These are phyloP conservation scores for Cichorium intybus DNA, from an alignment of 140 eudicot genomes.

Conservation along the genomic window DNA sequence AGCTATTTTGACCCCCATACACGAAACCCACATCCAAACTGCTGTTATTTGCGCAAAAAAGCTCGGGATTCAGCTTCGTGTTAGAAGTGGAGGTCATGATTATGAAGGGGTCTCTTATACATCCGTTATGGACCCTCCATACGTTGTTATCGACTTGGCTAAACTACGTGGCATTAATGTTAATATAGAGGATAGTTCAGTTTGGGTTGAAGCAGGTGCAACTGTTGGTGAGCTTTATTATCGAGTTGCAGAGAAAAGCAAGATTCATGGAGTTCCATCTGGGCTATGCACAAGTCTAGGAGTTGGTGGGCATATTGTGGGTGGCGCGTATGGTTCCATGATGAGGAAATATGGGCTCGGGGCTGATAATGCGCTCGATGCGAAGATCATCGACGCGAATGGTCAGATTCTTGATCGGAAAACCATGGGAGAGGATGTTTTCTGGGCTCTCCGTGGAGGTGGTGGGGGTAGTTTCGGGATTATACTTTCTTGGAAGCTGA, in stretches of 20 bases:
- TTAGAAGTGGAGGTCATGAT: conserved; percentile 60
- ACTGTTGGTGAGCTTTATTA: conserved; percentile 61
- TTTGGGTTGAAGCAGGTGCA: conserved; percentile 67
- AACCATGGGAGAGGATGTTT: conserved; percentile 60
- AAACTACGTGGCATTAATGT: conserved; percentile 40
- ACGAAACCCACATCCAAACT: conserved; percentile 43
- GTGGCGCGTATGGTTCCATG: conserved; percentile 67
- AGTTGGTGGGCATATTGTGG: conserved; percentile 60
- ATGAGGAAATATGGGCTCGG: conserved; percentile 59
- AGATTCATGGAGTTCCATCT: conserved; percentile 44
- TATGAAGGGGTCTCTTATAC: conserved; percentile 53
- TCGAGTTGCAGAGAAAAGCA: conserved; percentile 51
- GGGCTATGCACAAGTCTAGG: conserved; percentile 66
- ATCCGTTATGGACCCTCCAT: conserved; percentile 36
- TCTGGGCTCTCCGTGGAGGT: conserved; percentile 67
- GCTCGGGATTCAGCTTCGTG: conserved; percentile 37
- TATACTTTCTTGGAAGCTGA: conserved; percentile 49
- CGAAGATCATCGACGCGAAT: conserved; percentile 36
- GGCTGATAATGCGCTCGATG: conserved; percentile 58
- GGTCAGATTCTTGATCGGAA: conserved; percentile 42
- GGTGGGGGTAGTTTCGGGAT: conserved; percentile 63
- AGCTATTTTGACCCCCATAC: conserved; percentile 41
- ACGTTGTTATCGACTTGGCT: conserved; percentile 37
- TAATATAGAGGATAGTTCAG: conserved; percentile 29
- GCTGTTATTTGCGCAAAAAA: conserved; percentile 42